A percentile compares a stretch with the other conserved stretches of the same genome.
Conservation (phyloP, 805 yeast species). For the Zygoascus bituminiphila region DNA sequence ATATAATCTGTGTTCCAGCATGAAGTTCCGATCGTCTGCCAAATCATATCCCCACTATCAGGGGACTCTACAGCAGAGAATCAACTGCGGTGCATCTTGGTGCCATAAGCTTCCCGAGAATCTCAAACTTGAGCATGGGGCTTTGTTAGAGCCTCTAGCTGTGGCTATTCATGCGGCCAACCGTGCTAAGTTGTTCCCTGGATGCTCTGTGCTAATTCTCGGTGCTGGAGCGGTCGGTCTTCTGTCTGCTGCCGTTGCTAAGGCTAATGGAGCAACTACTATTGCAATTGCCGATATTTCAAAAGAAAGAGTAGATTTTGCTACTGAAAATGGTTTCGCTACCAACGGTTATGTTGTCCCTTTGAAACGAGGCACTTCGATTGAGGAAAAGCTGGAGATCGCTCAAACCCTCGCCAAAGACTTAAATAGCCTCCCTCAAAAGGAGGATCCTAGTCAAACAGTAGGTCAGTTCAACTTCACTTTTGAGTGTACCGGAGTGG, state of each 20-base stretch:
- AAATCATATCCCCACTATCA: constrained; percentile 54
- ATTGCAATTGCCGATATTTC: constrained; percentile 64
- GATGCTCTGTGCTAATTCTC: constrained; percentile 39
- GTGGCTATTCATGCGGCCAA: constrained; percentile 80
- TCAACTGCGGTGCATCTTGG: constrained; percentile 65
- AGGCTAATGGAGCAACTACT: constrained; percentile 57
- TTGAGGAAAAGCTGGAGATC: constrained; percentile 55
- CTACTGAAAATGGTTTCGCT: constrained; percentile 26
- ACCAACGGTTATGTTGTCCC: constrained; percentile 23
- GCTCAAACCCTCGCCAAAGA: constrained; percentile 35
- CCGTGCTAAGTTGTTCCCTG: constrained; percentile 51
- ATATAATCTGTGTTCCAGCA: constrained; percentile 76
- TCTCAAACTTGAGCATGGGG: constrained; percentile 76
- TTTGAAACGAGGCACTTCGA: constrained; percentile 15
- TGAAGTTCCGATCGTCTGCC: constrained; percentile 80
- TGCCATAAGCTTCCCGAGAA: constrained; percentile 70
- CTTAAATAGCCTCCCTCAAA: constrained; percentile 16
- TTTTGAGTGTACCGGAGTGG: constrained; percentile 81
- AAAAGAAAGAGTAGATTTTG: constrained; percentile 27
- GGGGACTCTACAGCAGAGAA: constrained; percentile 48
- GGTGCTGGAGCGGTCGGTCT: constrained; percentile 54
- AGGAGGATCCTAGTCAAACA: constrained; percentile 21
- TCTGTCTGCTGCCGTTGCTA: constrained; percentile 68
- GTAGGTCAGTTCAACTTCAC: constrained; percentile 34
- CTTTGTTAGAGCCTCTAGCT: constrained; percentile 75